Percentiles rank a stretch among this genome's conserved stretches.
Evolutionary conservation across 75 land plant species (phyloP).

Genomic region (Sequoia sempervirens): DNA sequence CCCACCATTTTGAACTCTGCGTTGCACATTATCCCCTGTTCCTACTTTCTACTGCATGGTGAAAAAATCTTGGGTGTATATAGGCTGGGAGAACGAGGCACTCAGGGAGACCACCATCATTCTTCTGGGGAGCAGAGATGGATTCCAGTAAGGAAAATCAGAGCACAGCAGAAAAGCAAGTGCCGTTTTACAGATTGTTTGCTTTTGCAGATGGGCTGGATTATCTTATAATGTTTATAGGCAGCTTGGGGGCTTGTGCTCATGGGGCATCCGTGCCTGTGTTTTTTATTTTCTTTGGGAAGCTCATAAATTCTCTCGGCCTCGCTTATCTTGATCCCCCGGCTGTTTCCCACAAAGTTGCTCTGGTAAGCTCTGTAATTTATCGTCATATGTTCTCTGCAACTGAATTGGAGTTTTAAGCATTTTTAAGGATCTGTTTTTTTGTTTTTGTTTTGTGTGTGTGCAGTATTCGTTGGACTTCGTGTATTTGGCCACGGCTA

Average conservation of each 20-base stretch:
- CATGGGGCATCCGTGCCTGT: conserved; percentile 97
- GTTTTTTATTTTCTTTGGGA: conserved; percentile 96
- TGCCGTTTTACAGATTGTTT: conserved; percentile 74
- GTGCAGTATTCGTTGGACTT: conserved; percentile 83
- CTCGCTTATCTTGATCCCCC: conserved; percentile 66
- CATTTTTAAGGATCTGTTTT: background rate
- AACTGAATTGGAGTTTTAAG: background rate
- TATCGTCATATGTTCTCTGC: background rate
- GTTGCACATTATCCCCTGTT: background rate
- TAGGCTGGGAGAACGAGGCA: background rate
- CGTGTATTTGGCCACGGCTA: conserved; percentile 62
- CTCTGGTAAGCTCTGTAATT: conserved; percentile 43
- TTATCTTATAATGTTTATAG: conserved; percentile 64
- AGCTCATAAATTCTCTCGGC: conserved; percentile 82
- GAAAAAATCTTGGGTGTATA: background rate
- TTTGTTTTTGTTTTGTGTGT: background rate
- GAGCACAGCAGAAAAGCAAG: conserved; percentile 26
- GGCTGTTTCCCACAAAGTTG: conserved; percentile 67
- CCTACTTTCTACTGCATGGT: background rate
- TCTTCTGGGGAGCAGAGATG: conserved; percentile 3
- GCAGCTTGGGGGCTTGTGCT: conserved; percentile 75
- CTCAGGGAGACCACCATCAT: background rate
- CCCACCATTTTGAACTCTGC: background rate
- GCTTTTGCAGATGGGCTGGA: conserved; percentile 78
- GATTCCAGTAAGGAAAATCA: conserved; percentile 5